Evolutionary conservation across 176 grass and related monocot genomes (phyloP).

Genomic region (Hsuehochloa calcarea): DNA sequence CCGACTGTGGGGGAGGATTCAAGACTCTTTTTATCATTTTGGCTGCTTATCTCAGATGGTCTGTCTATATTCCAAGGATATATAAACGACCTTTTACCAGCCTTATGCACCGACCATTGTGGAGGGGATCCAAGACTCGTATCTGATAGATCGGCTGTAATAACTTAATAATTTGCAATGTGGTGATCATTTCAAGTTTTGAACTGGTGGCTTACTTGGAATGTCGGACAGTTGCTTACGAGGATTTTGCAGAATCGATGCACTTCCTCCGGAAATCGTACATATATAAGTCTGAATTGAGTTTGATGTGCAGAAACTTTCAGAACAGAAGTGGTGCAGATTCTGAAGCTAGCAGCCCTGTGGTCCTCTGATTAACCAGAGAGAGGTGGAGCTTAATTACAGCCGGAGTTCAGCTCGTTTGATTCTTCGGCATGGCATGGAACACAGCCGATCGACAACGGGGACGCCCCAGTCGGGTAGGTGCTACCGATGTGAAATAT

Average conservation of each 20-base stretch:
- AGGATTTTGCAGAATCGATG: too few relatives aligned
- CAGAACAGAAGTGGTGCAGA: too few relatives aligned
- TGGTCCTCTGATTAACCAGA: not conserved
- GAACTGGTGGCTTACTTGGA: too few relatives aligned
- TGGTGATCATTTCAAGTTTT: too few relatives aligned
- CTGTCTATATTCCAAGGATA: not conserved
- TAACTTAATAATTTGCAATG: not conserved
- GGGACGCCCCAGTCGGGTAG: too few relatives aligned
- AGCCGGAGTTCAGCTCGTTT: not conserved
- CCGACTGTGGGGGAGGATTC: not conserved
- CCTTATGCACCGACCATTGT: constrained; percentile 5
- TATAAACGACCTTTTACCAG: not conserved
- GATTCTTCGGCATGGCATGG: not conserved
- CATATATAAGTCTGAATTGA: too few relatives aligned
- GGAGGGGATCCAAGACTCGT: not conserved
- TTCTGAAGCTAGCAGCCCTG: too few relatives aligned
- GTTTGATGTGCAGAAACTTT: too few relatives aligned
- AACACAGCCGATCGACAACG: not conserved
- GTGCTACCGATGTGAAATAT: not conserved
- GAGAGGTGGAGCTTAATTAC: too few relatives aligned
- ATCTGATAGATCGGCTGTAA: not conserved
- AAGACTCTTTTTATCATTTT: not conserved
- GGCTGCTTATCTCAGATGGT: constrained; percentile 10
- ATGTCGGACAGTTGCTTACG: not conserved
- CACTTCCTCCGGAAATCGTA: too few relatives aligned